Evolutionary conservation across 257 asterid genomes (phyloP).

Genomic region (Nyctanthes arbortristis): DNA sequence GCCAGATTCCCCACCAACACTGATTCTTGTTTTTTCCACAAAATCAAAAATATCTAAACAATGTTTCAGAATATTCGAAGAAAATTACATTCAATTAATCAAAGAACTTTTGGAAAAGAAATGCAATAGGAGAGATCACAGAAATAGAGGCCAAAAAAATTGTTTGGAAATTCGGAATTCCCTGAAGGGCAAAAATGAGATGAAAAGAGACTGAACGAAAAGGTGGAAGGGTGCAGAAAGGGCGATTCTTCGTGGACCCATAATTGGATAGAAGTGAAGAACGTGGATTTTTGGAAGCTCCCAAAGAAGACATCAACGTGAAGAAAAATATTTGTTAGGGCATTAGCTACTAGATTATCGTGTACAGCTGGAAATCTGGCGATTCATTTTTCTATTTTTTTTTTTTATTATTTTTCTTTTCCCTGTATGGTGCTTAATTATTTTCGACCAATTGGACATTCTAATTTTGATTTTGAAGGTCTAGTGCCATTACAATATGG

Average conservation of each 20-base stretch:
- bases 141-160: neutral
- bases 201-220: constrained; percentile 19
- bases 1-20: constrained; percentile 25
- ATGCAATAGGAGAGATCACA: constrained; percentile 22
- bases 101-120: neutral
- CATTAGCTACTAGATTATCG: too few species aligned
- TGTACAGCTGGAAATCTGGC: too few species aligned
- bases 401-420: too few species aligned
- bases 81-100: constrained; percentile 14
- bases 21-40: constrained; percentile 4
- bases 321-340: too few species aligned
- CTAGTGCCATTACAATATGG: too few species aligned
- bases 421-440: too few species aligned
- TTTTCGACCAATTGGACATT: too few species aligned
- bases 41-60: constrained; percentile 4
- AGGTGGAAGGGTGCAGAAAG: constrained; percentile 34
- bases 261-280: constrained; percentile 36
- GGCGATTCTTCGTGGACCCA: constrained; percentile 59
- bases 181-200: neutral
- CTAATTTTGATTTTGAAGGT: too few species aligned
- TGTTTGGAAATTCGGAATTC: constrained; percentile 6
- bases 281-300: too few species aligned
- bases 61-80: neutral
- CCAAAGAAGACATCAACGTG: too few species aligned
- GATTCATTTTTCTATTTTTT: too few species aligned